Conservation (phyloP, 1,139 yeast species). For the Saccharomycopsis hybrid region DNA sequence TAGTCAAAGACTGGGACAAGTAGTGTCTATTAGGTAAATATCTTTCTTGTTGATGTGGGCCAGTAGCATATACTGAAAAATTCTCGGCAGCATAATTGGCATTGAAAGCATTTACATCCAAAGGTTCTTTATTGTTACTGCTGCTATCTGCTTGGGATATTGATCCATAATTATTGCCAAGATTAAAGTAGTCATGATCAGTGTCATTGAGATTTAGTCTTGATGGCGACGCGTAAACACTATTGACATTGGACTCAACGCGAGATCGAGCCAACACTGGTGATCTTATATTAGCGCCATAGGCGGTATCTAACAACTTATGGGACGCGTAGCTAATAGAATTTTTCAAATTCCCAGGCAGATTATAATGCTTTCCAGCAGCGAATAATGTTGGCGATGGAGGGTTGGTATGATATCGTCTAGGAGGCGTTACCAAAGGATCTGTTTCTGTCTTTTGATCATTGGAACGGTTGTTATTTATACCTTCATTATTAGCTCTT, state of each 20-base stretch:
- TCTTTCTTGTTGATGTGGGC: background rate
- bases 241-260: background rate
- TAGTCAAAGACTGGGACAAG: conserved; percentile 6
- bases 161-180: conserved; percentile 4
- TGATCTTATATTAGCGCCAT: conserved; percentile 14
- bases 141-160: background rate
- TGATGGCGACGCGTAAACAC: background rate
- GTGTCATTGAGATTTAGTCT: background rate
- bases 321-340: conserved; percentile 5
- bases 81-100: background rate
- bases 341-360: background rate
- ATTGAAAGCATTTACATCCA: background rate
- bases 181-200: conserved; percentile 5
- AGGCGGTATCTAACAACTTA: conserved; percentile 11
- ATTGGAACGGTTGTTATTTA: background rate
- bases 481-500: background rate
- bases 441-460: background rate
- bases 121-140: background rate
- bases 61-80: background rate
- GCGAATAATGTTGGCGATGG: background rate
- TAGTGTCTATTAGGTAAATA: background rate
- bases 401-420: background rate
- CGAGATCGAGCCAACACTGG: conserved; percentile 6
- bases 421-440: conserved; percentile 3
- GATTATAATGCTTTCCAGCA: background rate